Evolutionary conservation across 306 rosid species (phyloP).

Genomic region (Aeschynomene evenia): DNA sequence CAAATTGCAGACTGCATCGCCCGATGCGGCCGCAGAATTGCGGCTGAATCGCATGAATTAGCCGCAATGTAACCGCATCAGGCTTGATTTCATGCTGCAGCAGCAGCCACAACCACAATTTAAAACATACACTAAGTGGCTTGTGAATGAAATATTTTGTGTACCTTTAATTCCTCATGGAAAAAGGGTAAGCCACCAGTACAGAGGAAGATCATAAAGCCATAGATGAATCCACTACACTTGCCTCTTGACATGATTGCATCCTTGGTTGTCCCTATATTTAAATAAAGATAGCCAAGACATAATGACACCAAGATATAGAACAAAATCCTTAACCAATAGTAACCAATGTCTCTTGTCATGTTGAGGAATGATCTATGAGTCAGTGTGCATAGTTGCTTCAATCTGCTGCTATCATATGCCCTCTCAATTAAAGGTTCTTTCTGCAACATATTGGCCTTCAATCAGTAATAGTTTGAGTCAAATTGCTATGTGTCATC

Average conservation of each 20-base stretch:
- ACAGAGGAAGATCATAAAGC: conserved; percentile 73
- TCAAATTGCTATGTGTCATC: neutral
- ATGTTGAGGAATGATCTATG: conserved; percentile 64
- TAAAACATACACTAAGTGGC: too few species aligned
- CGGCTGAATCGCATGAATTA: too few species aligned
- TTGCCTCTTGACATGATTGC: conserved; percentile 63
- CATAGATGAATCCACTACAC: conserved; percentile 59
- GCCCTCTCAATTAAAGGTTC: conserved; percentile 36
- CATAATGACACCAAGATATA: conserved; percentile 42
- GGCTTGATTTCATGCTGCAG: too few species aligned
- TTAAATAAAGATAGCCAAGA: conserved; percentile 52
- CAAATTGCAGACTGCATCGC: neutral
- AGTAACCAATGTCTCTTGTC: conserved; percentile 75
- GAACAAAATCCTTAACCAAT: conserved; percentile 60
- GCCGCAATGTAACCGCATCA: too few species aligned
- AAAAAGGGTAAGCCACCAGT: conserved; percentile 75
- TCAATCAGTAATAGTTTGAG: neutral
- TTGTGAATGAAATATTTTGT: neutral
- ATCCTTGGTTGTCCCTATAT: conserved; percentile 45
- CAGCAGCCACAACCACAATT: too few species aligned
- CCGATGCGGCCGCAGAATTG: too few species aligned
- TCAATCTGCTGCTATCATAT: conserved; percentile 53
- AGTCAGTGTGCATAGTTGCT: conserved; percentile 62
- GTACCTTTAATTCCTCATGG: conserved; percentile 82
- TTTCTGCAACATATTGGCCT: conserved; percentile 38